These are phyloP conservation scores for Maudiozyma humilis DNA, from an alignment of 1,139 yeast species.

Conservation along the genomic window DNA sequence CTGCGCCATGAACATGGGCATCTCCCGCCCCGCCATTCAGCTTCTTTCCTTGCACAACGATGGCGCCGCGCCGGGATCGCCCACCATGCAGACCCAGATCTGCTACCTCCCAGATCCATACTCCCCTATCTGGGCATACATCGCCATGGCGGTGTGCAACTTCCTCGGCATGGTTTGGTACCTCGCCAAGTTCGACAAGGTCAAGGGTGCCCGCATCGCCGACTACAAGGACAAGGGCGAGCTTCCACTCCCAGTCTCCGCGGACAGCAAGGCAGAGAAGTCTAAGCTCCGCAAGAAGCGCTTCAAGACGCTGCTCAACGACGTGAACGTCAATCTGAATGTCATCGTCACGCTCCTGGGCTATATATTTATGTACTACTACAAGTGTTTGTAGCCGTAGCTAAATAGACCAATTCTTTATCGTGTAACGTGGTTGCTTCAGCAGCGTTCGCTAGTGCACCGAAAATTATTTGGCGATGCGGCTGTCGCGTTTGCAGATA, in stretches of 20 bases:
- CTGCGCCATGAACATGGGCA: conserved; percentile 89
- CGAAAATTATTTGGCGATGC: no score
- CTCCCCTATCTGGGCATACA: conserved; percentile 40
- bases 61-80: conserved; percentile 14
- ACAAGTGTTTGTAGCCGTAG: conserved; percentile 1
- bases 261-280: conserved; percentile 5
- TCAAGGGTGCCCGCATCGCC: not conserved
- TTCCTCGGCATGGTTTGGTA: conserved; percentile 3
- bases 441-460: not conserved
- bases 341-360: conserved; percentile 1
- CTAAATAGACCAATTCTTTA: not conserved
- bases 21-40: conserved; percentile 76
- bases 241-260: conserved; percentile 5
- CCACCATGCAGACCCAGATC: conserved; percentile 24
- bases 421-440: not conserved
- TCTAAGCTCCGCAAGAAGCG: not conserved
- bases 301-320: conserved; percentile 1
- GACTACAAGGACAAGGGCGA: not conserved
- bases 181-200: not conserved
- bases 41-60: conserved; percentile 61
- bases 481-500: no score
- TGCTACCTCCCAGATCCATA: conserved; percentile 73
- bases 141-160: conserved; percentile 8
- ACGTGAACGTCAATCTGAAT: conserved; percentile 1
- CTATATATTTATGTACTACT: conserved; percentile 5